These are phyloP conservation scores for Verticillium klebahnii DNA, from an alignment of 2,329 filamentous ascomycete species.

Conservation along the genomic window DNA sequence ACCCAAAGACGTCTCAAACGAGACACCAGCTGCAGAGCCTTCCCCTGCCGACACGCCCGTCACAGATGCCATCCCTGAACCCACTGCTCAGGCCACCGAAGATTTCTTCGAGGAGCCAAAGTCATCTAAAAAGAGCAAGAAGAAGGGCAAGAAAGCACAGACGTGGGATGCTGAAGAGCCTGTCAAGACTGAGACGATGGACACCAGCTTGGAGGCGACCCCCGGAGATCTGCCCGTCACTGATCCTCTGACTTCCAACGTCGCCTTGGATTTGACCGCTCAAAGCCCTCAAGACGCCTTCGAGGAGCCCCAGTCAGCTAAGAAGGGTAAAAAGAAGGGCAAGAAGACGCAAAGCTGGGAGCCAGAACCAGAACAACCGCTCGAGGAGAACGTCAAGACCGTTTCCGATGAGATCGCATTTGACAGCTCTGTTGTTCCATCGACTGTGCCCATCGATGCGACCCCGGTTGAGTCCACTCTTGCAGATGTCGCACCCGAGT, in stretches of 20 bases:
- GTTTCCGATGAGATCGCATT: slow-evolving; percentile 13
- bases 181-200: background rate
- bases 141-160: slow-evolving; percentile 19
- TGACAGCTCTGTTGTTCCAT: slow-evolving; percentile 3
- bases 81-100: background rate
- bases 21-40: slow-evolving; percentile 7
- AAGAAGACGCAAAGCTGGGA: background rate
- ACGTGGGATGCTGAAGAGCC: slow-evolving; percentile 3
- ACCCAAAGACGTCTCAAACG: slow-evolving; percentile 7
- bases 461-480: background rate
- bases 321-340: slow-evolving; percentile 6
- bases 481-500: background rate
- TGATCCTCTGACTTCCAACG: background rate
- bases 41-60: background rate
- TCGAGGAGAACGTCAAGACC: background rate
- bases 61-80: slow-evolving; percentile 2
- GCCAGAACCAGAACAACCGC: background rate
- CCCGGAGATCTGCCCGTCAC: background rate
- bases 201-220: background rate
- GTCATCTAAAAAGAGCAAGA: slow-evolving; percentile 33
- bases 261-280: background rate
- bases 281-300: slow-evolving; percentile 7
- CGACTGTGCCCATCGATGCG: slow-evolving; percentile 7
- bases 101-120: slow-evolving; percentile 21
- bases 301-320: slow-evolving; percentile 3